Conservation (phyloP, 345 rosid species). For the Aegle marmelos region DNA sequence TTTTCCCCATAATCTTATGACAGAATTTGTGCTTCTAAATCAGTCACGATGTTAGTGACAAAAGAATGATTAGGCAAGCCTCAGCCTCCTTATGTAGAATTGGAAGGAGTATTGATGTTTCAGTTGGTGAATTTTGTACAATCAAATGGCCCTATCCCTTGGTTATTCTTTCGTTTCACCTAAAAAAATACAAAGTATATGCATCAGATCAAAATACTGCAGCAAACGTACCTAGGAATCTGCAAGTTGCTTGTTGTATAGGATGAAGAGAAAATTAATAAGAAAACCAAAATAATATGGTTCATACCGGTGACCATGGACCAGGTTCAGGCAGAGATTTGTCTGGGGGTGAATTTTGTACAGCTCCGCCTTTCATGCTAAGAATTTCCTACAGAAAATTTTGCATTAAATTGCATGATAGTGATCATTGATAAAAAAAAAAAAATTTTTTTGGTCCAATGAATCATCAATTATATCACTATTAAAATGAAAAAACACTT, state of each 20-base stretch:
- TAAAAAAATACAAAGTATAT: slow-evolving; percentile 22
- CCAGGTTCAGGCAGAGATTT: slow-evolving; percentile 67
- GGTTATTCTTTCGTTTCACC: slow-evolving; percentile 72
- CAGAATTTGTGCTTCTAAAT: background rate
- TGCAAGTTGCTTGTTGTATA: background rate
- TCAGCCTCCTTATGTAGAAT: slow-evolving; percentile 21
- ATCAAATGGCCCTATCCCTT: slow-evolving; percentile 84
- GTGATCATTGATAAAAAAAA: background rate
- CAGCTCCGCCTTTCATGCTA: slow-evolving; percentile 77
- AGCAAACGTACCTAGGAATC: background rate
- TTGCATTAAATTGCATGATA: slow-evolving; percentile 9
- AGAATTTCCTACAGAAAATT: slow-evolving; percentile 61
- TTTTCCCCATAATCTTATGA: background rate
- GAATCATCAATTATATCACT: background rate
- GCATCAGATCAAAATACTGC: slow-evolving; percentile 4
- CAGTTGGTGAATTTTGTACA: slow-evolving; percentile 77
- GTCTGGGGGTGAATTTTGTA: slow-evolving; percentile 83
- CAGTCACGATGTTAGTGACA: slow-evolving; percentile 11
- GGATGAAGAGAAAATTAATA: background rate
- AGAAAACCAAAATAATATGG: background rate
- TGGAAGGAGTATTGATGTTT: slow-evolving; percentile 23
- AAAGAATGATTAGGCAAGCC: slow-evolving; percentile 29
- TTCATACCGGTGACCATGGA: slow-evolving; percentile 93
- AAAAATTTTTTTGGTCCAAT: too few species aligned
- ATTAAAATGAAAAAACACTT: too few species aligned